phyloP scores from a whole-genome alignment of 306 rosid species.

The Canavalia ensiformis region DNA sequence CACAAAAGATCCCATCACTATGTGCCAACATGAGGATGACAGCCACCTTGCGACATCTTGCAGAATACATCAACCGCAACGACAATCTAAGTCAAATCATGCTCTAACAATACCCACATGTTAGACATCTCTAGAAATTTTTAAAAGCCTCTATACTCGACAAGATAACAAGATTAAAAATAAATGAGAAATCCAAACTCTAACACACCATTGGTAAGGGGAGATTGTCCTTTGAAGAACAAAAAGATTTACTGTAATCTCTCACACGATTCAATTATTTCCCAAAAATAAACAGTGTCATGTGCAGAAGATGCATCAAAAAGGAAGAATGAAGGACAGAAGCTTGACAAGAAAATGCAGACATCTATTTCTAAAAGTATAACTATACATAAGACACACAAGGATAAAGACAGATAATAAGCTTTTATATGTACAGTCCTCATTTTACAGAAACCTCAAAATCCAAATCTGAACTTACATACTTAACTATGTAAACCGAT shows the following conservation, averaged over 20 bases:
- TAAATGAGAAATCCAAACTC: neutral
- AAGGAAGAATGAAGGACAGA: neutral
- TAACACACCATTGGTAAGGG: neutral
- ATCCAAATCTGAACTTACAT: neutral
- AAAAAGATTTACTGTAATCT: neutral
- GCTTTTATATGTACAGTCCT: neutral
- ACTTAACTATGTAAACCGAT: neutral
- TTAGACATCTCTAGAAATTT: constrained; percentile 8
- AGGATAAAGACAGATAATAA: neutral
- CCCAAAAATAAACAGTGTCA: neutral
- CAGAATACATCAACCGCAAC: constrained; percentile 11
- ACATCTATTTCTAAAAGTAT: neutral
- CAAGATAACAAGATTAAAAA: neutral
- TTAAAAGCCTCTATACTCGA: neutral
- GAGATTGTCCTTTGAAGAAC: neutral
- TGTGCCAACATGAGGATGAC: neutral
- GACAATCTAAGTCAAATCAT: constrained; percentile 24
- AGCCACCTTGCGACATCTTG: neutral
- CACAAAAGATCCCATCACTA: neutral
- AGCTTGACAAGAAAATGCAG: neutral
- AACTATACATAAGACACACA: neutral
- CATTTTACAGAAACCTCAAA: neutral
- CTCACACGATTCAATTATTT: neutral
- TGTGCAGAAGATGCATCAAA: neutral
- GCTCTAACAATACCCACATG: neutral